A percentile compares a stretch with the other conserved stretches of the same genome.
Conservation (phyloP, 2,329 filamentous ascomycete species). For the Akanthomyces dipterigenus region DNA sequence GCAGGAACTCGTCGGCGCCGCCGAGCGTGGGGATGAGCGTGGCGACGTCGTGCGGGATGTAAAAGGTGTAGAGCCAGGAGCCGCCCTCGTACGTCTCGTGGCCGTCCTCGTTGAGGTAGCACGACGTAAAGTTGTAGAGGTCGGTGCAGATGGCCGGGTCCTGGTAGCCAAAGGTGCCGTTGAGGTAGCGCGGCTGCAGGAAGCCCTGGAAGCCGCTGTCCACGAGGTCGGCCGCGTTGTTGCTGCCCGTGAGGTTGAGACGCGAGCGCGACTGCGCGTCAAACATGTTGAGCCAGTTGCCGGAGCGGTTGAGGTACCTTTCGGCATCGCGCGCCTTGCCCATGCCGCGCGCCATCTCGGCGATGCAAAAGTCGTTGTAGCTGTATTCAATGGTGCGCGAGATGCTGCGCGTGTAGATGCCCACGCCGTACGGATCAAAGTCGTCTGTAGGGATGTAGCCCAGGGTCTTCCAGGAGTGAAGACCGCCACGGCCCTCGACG, state of each 20-base stretch:
- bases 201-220: conserved; percentile 58
- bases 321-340: conserved; percentile 44
- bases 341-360: conserved; percentile 52
- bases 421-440: conserved; percentile 54
- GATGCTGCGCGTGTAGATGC: conserved; percentile 61
- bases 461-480: conserved; percentile 63
- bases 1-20: conserved; percentile 48
- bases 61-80: conserved; percentile 66
- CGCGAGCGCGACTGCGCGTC: conserved; percentile 27
- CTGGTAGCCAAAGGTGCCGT: conserved; percentile 62
- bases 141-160: conserved; percentile 41
- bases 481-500: conserved; percentile 63
- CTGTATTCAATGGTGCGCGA: conserved; percentile 73
- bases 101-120: conserved; percentile 21
- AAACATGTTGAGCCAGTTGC: conserved; percentile 66
- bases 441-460: conserved; percentile 69
- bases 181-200: conserved; percentile 59
- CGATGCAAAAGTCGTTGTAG: conserved; percentile 71
- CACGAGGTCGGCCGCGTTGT: conserved; percentile 20
- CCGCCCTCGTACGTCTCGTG: conserved; percentile 60
- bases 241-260: conserved; percentile 33
- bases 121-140: conserved; percentile 39
- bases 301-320: conserved; percentile 55
- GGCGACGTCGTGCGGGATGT: conserved; percentile 40
- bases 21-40: conserved; percentile 49